Base-by-base conservation (phyloP, 2,329 filamentous ascomycete genomes). In the Chaetomiaceae sp. region DNA sequence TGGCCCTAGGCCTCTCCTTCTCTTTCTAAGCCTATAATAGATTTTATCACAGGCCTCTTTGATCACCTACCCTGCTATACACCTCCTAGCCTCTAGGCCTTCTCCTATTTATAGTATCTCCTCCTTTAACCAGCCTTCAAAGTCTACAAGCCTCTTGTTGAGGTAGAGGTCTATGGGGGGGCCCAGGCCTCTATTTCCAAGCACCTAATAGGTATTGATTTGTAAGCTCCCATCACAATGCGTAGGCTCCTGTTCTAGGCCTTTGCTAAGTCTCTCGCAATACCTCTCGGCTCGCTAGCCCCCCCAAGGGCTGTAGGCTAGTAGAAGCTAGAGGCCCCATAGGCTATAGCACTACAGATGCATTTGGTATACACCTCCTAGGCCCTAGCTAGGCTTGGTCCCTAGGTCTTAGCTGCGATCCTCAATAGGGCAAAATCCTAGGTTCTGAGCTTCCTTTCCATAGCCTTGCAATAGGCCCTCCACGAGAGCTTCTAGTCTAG, bases 81-180 rank as follows among this genome's bases (percentile, higher is more conserved):
- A 5, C 9, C 23, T 5, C 23, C 9, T 9, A 25, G 9, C 23
- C 23, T 25, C 23, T 25, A 9, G 23, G 23, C n/a, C n/a, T n/a
- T n/a, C n/a, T n/a, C n/a, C n/a, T n/a, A n/a, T n/a, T n/a, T n/a
- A n/a, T n/a, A n/a, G n/a, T n/a, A n/a, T n/a, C n/a, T n/a, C n/a
- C n/a, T n/a, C n/a, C 25, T 19, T 4, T 44, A 53, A 23, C 23
- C 51, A 13, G 16, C 13, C 27, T 16, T 50, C 43, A 5, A 54
- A 54, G 20, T 44, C 25, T 5, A 33, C 44, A 6, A 50, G 19
- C 16, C 31, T 20, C 13, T 47, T 54, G 27, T 50, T 50, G 6
- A 50, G 25, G 17, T 54, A 50, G 4, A 54, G 17, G 38, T 54
- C 38, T 5, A 50, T 3, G 38, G 46, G 13, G 25, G 44, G 1